phyloP scores from a whole-genome alignment of 2,329 filamentous ascomycete species.

The Immersiporthe knoxdaviesiana region DNA sequence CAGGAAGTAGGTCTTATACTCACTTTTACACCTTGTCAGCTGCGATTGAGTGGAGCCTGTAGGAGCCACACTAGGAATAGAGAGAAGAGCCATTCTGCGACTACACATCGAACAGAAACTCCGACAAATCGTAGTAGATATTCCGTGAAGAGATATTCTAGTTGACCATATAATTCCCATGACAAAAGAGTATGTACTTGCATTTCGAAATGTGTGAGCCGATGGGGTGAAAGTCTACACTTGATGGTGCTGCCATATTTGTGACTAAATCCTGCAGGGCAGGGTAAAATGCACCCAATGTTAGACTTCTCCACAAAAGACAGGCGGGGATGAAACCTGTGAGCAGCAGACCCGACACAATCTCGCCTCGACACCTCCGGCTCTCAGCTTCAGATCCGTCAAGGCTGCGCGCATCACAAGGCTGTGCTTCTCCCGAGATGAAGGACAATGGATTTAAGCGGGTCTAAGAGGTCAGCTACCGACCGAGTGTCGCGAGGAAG shows the following conservation, averaged over 20 bases:
- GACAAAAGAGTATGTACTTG: background rate
- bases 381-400: background rate
- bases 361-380: background rate
- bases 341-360: background rate
- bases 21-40: background rate
- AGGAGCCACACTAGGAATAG: background rate
- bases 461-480: background rate
- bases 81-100: background rate
- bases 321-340: background rate
- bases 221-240: background rate
- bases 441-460: background rate
- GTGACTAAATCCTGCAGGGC: too few species aligned
- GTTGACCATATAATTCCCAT: background rate
- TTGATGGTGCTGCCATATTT: background rate
- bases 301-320: too few species aligned
- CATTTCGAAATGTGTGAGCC: background rate
- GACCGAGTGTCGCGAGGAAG: background rate
- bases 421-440: background rate
- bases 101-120: background rate
- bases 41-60: background rate
- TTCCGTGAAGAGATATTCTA: background rate
- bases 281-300: too few species aligned
- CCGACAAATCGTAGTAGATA: background rate
- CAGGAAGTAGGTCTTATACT: background rate
- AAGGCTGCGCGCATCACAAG: background rate